Base-by-base conservation (phyloP, 495 filamentous ascomycete species). In the Penicillium cataractarum region DNA sequence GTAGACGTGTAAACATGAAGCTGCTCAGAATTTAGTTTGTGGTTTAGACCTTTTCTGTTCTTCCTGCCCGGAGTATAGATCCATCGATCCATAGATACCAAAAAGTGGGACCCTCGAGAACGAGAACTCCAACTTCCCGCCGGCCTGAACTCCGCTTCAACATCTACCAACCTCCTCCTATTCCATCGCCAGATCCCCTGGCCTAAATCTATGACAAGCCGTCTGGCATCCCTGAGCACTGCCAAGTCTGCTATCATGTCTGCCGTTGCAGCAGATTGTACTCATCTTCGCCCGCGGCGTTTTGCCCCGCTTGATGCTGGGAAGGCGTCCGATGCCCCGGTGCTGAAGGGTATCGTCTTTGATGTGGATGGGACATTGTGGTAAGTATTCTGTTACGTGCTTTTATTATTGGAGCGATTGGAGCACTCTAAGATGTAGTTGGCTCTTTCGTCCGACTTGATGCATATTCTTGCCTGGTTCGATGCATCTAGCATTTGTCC, bases 341-440 rank as follows among this genome's bases (percentile, higher is more conserved):
- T 75, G 54, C 75, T 98, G 53, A 86, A 88, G 65, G 94, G 94
- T 1, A 84, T 98, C 7, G 86, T 97, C 32, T 98, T 98, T 74
- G 94, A 98, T 78, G 90, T 98, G 33, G 94, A 98, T 74, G 94
- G 94, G 6, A 98, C 94, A 22, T 74, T 98, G 52, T 97, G 90
- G 93, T 94, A 76, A 82, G 86, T 57, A 55, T 26, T 21, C 52
- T 15, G 12, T 44, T 37, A 46, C 22, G 26, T 22, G 40, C 22
- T 29, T 29, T 0, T 27, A 15, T 31, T 40, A 46, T 40, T n/a
- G n/a, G n/a, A 50, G 13, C 22, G 50, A 42, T 42, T 37, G 35
- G 19, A 8, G 24, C 15, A 6, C 24, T 29, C 9, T 4, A 15
- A 50, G 8, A n/a, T 50, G 24, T 1, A 42, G 5, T 10, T 24